Conservation (phyloP, 768 basidiomycete species). For the Rubroboletus pulcherrimus region DNA sequence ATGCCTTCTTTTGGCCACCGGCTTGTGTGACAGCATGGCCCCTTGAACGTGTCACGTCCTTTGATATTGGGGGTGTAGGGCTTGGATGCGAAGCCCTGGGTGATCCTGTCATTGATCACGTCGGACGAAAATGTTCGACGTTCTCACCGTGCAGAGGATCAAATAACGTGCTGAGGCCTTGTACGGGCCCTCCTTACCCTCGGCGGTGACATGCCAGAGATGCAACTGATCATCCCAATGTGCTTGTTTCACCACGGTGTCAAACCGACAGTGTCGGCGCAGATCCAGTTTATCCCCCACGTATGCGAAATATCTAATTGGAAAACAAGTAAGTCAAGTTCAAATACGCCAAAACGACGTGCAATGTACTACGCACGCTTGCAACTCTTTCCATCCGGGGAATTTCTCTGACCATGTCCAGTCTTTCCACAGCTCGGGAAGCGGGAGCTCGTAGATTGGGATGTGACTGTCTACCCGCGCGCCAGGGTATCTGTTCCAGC, state of each 20-base stretch:
- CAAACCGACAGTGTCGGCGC: conserved; percentile 11
- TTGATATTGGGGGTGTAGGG: conserved; percentile 14
- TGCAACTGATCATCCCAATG: conserved; percentile 15
- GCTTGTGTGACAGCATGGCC: conserved; percentile 5
- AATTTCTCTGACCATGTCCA: conserved; percentile 14
- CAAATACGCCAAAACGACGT: no score
- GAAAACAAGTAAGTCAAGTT: background rate
- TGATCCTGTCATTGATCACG: background rate
- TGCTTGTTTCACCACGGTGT: conserved; percentile 10
- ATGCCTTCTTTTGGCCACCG: conserved; percentile 13
- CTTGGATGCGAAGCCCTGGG: conserved; percentile 3
- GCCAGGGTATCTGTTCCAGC: conserved; percentile 16
- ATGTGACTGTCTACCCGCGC: conserved; percentile 11
- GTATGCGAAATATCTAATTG: conserved; percentile 4
- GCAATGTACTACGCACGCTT: conserved; percentile 4
- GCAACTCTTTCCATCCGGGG: conserved; percentile 5
- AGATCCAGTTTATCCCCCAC: conserved; percentile 10
- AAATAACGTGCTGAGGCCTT: conserved; percentile 4
- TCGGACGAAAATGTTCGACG: background rate
- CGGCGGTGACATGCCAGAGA: conserved; percentile 7
- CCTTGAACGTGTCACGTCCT: conserved; percentile 9
- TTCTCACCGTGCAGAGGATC: conserved; percentile 8
- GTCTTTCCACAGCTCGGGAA: conserved; percentile 12
- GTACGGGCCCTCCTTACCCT: conserved; percentile 3
- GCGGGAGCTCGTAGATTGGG: conserved; percentile 4